A percentile compares a stretch with the other conserved stretches of the same genome.
phyloP scores from a whole-genome alignment of 129 eudicot genomes.

The Pseudognaphalium luteoalbum region DNA sequence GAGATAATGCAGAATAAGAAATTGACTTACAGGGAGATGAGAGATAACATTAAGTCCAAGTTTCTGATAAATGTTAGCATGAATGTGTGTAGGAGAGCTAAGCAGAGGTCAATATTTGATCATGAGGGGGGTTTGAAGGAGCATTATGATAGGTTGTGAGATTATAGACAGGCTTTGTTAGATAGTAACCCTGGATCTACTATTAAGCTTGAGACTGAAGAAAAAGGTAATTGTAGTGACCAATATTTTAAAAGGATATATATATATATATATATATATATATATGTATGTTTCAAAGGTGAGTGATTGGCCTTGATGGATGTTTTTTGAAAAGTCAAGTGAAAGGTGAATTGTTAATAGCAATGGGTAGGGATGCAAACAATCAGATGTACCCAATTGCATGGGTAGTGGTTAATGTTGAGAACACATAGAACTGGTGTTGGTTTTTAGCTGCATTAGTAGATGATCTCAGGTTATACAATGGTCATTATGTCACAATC shows the following conservation, averaged over 20 bases:
- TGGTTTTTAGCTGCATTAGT: not conserved
- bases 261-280: too few relatives aligned
- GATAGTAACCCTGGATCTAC: not conserved
- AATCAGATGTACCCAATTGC: not conserved
- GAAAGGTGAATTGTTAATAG: not conserved
- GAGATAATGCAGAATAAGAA: too few relatives aligned
- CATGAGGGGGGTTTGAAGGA: too few relatives aligned
- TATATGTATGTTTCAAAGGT: not conserved
- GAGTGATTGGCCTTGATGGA: not conserved
- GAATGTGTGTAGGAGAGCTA: too few relatives aligned
- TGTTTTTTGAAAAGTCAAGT: not conserved
- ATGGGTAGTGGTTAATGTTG: not conserved
- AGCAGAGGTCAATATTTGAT: too few relatives aligned
- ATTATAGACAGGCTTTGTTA: not conserved
- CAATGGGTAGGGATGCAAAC: not conserved
- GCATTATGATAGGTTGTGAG: too few relatives aligned
- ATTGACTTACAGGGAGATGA: not conserved
- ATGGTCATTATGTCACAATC: too few relatives aligned
- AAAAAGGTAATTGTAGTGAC: too few relatives aligned
- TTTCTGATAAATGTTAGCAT: not conserved
- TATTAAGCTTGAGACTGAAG: not conserved
- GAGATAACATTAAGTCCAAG: too few relatives aligned
- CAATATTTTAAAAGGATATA: too few relatives aligned
- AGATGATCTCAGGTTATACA: too few relatives aligned
- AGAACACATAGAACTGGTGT: not conserved